Evolutionary conservation across 2,329 filamentous ascomycete genomes (phyloP).

Genomic region (Cadophora sp.): DNA sequence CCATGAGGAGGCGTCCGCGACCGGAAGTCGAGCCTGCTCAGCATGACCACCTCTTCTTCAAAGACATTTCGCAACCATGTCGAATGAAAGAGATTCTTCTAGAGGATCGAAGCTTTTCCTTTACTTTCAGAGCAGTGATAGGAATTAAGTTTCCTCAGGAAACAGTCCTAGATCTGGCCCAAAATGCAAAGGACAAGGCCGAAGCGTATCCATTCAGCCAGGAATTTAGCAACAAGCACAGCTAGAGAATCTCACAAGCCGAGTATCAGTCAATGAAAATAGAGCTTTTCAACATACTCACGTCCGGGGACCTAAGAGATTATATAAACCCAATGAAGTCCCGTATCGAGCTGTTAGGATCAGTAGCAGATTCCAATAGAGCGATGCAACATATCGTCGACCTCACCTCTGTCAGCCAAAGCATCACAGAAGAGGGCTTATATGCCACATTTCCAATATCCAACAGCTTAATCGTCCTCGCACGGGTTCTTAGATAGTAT

Average conservation of each 20-base stretch:
- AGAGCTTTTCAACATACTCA: background rate
- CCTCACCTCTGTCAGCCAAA: background rate
- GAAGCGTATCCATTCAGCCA: background rate
- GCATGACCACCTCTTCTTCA: background rate
- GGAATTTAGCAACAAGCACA: background rate
- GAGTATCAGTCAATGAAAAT: background rate
- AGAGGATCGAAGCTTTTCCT: background rate
- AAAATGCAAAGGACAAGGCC: background rate
- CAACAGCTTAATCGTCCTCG: background rate
- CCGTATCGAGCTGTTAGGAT: background rate
- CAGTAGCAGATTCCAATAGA: background rate
- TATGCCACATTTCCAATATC: slow-evolving; percentile 2
- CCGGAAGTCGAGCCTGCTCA: background rate
- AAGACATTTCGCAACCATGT: background rate
- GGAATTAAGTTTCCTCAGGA: background rate
- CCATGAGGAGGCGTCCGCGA: background rate
- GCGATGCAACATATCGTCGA: background rate
- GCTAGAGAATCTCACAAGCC: background rate
- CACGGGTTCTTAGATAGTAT: background rate
- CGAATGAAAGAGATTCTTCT: background rate
- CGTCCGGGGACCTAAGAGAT: background rate
- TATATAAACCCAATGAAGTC: background rate
- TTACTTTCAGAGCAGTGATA: background rate
- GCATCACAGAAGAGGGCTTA: background rate
- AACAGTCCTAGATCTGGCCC: background rate